Evolutionary conservation across 768 basidiomycete genomes (phyloP).

Genomic region (Sporobolomyces pararoseus): DNA sequence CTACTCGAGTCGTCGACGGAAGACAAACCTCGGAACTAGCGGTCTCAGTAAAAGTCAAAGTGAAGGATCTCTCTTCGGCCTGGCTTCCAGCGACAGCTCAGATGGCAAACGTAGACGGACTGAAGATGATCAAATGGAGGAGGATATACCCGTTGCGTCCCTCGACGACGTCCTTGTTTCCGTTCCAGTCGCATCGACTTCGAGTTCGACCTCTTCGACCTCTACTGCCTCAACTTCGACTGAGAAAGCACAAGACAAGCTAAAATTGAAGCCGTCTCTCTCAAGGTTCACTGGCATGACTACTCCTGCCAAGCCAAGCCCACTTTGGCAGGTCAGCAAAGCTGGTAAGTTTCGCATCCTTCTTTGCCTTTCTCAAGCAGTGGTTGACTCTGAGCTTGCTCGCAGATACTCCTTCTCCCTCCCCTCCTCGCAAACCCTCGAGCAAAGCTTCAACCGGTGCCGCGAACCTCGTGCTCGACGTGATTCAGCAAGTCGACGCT

Average conservation of each 20-base stretch:
- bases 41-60: slow-evolving; percentile 23
- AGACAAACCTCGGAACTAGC: neutral
- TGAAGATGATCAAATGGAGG: neutral
- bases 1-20: slow-evolving; percentile 24
- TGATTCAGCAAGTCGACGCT: slow-evolving; percentile 27
- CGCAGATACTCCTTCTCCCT: slow-evolving; percentile 29
- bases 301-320: slow-evolving; percentile 34
- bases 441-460: slow-evolving; percentile 10
- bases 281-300: neutral
- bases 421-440: slow-evolving; percentile 20
- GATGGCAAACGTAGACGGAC: slow-evolving; percentile 20
- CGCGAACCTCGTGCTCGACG: slow-evolving; percentile 39
- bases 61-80: slow-evolving; percentile 11
- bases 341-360: slow-evolving; percentile 5
- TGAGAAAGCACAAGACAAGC: neutral
- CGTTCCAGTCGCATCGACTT: neutral
- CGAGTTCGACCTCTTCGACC: neutral
- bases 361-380: neutral
- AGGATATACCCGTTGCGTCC: slow-evolving; percentile 26
- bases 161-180: slow-evolving; percentile 29
- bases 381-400: too few species aligned
- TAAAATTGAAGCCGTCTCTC: neutral
- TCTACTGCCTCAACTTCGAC: neutral
- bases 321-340: slow-evolving; percentile 41
- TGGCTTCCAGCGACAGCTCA: neutral